Percentiles rank a stretch among this genome's conserved stretches.
Evolutionary conservation across 192 early-diverging fungal species (phyloP).

Genomic region (Coemansia sp.): DNA sequence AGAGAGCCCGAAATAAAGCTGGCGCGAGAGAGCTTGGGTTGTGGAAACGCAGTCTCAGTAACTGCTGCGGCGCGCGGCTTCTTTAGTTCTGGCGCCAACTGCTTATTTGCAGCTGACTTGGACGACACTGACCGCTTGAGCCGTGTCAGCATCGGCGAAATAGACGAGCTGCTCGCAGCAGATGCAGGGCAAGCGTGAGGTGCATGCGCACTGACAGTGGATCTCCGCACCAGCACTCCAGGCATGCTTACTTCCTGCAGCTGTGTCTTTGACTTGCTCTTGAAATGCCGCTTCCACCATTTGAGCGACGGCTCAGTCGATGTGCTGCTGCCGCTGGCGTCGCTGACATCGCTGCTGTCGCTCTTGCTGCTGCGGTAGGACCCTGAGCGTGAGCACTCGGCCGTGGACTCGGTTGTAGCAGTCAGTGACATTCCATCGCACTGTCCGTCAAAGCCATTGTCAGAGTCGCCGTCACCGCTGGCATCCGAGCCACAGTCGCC

Average conservation of each 20-base stretch:
- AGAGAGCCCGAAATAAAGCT: constrained; percentile 9
- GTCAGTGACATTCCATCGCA: constrained; percentile 16
- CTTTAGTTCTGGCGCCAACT: constrained; percentile 5
- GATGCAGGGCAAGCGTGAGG: background rate
- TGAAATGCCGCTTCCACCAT: constrained; percentile 44
- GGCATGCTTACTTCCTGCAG: background rate
- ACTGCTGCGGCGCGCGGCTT: background rate
- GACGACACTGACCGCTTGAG: constrained; percentile 34
- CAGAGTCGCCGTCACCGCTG: constrained; percentile 17
- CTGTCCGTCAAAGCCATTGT: constrained; percentile 43
- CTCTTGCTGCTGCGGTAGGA: constrained; percentile 36
- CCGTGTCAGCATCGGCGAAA: constrained; percentile 32
- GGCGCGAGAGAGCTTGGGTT: constrained; percentile 8
- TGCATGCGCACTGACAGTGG: constrained; percentile 7
- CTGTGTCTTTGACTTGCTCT: constrained; percentile 9
- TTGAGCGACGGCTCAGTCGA: constrained; percentile 30
- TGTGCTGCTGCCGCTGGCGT: constrained; percentile 26
- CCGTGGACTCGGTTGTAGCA: constrained; percentile 29
- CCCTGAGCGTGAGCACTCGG: constrained; percentile 42
- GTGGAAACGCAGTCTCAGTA: background rate
- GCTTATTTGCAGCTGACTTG: constrained; percentile 10
- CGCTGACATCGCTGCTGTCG: constrained; percentile 26
- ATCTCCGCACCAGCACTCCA: constrained; percentile 5
- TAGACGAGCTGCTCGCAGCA: background rate
- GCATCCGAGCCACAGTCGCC: constrained; percentile 21